Base-by-base conservation (phyloP, 2,329 filamentous ascomycete species). In the Metarhizium robertsii region DNA sequence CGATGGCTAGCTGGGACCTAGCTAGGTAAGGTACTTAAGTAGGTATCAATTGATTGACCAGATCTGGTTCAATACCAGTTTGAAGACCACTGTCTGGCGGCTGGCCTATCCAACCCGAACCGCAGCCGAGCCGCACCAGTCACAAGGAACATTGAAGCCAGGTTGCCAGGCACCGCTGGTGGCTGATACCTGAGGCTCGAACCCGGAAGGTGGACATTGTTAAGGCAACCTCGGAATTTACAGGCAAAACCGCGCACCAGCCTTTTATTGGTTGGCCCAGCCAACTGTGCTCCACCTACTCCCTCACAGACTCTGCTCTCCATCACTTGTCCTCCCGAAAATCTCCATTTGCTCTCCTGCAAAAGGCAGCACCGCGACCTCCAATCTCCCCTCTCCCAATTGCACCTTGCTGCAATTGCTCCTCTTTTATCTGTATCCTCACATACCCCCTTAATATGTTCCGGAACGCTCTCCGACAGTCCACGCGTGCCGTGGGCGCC, bases 401-500 rank as follows among this genome's bases (percentile, higher is more conserved):
- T 83, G 79, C 79, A 76, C 73, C 67, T 67, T 62, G 71, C 72
- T 78, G 81, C 81, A 84, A 83, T 85, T 85, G 82, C 75, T 76
- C 75, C 73, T 73, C 72, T 74, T 75, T 69, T 70, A 69, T 74
- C 71, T 70, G 74, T 71, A 77, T 74, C 70, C 71, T 73, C 69
- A 77, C 67, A 75, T 69, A 74, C 74, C 76, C 79, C 59, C 40
- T 69, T 66, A 81, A 74, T 79, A 96, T 97, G 92, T 95, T 96
- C 85, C 90, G 92, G 81, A 95, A 89, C 86, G 92, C 92, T 82
- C 84, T 97, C 80, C 86, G 92, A 82, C 91, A 95, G 84, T 95
- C 91, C 77, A 88, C 88, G 81, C 91, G 92, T 83, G 88, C 89
- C 78, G 89, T 92, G 79, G 88, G 90, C 81, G 90, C 90, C 80